A percentile compares a stretch with the other conserved stretches of the same genome.
These are phyloP conservation scores for Spencermartinsiella europaea DNA, from an alignment of 805 yeast species.

Conservation along the genomic window DNA sequence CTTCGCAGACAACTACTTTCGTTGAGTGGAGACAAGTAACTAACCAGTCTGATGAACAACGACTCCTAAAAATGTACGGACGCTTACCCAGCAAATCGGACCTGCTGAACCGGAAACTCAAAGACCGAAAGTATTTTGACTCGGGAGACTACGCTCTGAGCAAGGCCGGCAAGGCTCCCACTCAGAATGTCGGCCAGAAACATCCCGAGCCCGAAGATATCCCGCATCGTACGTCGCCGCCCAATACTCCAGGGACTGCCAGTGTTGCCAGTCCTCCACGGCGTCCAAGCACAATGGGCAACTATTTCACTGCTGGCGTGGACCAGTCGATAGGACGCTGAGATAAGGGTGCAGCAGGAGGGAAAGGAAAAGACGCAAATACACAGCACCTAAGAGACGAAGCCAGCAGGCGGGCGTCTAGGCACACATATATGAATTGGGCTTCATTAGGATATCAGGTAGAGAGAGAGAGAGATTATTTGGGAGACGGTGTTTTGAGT, in stretches of 20 bases:
- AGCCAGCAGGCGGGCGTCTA: no score
- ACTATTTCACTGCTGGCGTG: not conserved
- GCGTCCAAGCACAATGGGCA: not conserved
- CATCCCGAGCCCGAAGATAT: slow-evolving; percentile 22
- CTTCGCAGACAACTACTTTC: no score
- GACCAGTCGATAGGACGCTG: no score
- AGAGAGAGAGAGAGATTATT: no score
- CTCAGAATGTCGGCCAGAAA: slow-evolving; percentile 30
- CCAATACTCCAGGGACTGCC: slow-evolving; percentile 5
- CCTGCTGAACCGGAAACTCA: slow-evolving; percentile 60
- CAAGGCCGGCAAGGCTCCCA: slow-evolving; percentile 33
- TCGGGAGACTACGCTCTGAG: slow-evolving; percentile 90
- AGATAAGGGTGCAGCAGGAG: no score
- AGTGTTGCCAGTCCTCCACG: not conserved
- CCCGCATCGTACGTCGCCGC: slow-evolving; percentile 16
- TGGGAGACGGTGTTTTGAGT: no score
- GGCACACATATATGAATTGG: no score
- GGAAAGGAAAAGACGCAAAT: no score
- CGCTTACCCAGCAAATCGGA: slow-evolving; percentile 78
- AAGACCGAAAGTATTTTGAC: slow-evolving; percentile 88
- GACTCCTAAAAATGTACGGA: slow-evolving; percentile 75
- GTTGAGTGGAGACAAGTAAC: no score
- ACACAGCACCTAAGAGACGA: no score
- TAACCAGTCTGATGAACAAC: slow-evolving; percentile 71
- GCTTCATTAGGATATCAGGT: no score